A percentile compares a stretch with the other conserved stretches of the same genome.
Conservation (phyloP, 2,329 filamentous ascomycete species). For the Botrytis medusae region DNA sequence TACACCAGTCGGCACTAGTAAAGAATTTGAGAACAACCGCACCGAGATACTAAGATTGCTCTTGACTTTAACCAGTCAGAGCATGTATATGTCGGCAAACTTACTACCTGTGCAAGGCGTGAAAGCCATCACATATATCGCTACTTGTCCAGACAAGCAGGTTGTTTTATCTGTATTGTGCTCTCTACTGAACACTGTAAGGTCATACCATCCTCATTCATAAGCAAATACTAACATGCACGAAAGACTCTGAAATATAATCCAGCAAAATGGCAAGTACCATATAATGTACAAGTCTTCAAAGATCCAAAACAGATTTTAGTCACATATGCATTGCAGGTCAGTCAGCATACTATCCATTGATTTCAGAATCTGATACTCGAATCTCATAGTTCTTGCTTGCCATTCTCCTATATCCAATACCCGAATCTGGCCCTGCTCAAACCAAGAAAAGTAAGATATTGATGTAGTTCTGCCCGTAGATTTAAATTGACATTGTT, state of each 20-base stretch:
- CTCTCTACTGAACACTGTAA: slow-evolving; percentile 88
- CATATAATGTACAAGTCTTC: slow-evolving; percentile 89
- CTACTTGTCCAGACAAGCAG: slow-evolving; percentile 86
- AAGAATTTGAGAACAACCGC: slow-evolving; percentile 89
- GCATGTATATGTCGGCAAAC: slow-evolving; percentile 86
- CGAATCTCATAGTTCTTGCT: slow-evolving; percentile 67
- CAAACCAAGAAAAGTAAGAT: slow-evolving; percentile 64
- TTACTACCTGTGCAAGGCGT: slow-evolving; percentile 80
- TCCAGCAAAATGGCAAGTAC: slow-evolving; percentile 87
- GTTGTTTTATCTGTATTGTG: slow-evolving; percentile 86
- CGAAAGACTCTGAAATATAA: slow-evolving; percentile 88
- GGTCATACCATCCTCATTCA: slow-evolving; percentile 36
- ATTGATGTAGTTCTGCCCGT: neutral
- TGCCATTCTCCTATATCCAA: slow-evolving; percentile 79
- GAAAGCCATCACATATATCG: slow-evolving; percentile 82
- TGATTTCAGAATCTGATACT: slow-evolving; percentile 4
- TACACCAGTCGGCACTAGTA: slow-evolving; percentile 80
- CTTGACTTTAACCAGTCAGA: slow-evolving; percentile 81
- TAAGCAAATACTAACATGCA: slow-evolving; percentile 18
- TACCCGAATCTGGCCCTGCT: slow-evolving; percentile 70
- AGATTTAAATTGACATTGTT: slow-evolving; percentile 21
- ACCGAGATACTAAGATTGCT: slow-evolving; percentile 86
- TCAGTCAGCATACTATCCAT: slow-evolving; percentile 19
- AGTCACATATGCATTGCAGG: slow-evolving; percentile 81
- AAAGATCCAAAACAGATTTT: slow-evolving; percentile 87